Evolutionary conservation across 2,329 filamentous ascomycete species (phyloP), one percentile per base, ranked within the genome.

Genomic region (Ciborinia camelliae): DNA sequence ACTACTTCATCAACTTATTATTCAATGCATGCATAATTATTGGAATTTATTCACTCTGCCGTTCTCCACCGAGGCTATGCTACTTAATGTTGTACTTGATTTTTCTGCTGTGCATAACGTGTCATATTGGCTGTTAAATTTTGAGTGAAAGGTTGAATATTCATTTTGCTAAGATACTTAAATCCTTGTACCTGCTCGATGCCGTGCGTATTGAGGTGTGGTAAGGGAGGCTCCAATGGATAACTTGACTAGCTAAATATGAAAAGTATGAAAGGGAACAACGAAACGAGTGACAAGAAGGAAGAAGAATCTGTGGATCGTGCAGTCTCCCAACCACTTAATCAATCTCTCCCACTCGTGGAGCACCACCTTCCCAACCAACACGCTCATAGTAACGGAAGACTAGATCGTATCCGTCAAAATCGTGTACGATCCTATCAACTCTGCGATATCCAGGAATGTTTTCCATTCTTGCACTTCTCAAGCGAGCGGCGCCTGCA

Each of bases 361-460:
- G 74, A 1, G 68, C 68, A 60, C 71, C 69, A 23, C 73, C 72
- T 47, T 66, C 65, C 84, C 85, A 98, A 73, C 90, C 94, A 70
- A 96, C 87, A 66, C 91, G 86, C 81, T 98, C 93, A 75, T 96
- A 99, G 82, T 96, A 97, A 66, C 94, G 86, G 80, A 99, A 99
- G 53, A 99, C 90, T 45, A 99, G 82, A 76, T 98, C 93, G 75
- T 99, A 99, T 62, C 96, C 95, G 75, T 99, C 94, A 72, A 99
- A 88, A 74, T 98, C 93, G 77, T 99, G 95, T 59, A 99, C 92
- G 70, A 99, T 97, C 63, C 93, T 89, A 77, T 99, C 95, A 62
- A 97, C 85, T 26, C 95, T 86, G 67, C 90, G 86, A 76, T 99
- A 99, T 2, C 95, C 95, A 67, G 86, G 82, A 71, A 99, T 90